A percentile compares a stretch with the other conserved stretches of the same genome.
phyloP scores from a whole-genome alignment of 176 grass and related monocot genomes.

The Triticum urartu region DNA sequence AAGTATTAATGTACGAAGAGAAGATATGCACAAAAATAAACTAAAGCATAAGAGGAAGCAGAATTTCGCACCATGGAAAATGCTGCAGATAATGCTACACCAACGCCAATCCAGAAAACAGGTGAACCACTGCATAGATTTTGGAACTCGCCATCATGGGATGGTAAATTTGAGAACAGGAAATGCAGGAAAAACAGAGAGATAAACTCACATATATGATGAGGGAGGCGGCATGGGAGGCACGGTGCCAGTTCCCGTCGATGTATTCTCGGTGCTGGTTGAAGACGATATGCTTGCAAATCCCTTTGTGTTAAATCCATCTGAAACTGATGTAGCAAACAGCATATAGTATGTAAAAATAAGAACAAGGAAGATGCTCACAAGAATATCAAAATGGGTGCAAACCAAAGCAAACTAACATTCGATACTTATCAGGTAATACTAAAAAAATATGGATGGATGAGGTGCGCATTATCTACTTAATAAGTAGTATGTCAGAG shows the following conservation, averaged over 20 bases:
- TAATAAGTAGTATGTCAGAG: background rate
- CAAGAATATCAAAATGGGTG: conserved; percentile 8
- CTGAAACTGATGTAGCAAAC: conserved; percentile 17
- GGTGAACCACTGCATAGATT: conserved; percentile 75
- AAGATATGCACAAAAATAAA: background rate
- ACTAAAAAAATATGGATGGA: background rate
- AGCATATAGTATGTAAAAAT: background rate
- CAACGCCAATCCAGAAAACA: conserved; percentile 96
- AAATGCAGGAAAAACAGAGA: background rate
- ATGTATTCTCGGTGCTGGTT: conserved; percentile 37
- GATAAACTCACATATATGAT: conserved; percentile 52
- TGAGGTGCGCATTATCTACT: background rate
- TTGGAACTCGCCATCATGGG: background rate
- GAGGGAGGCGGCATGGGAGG: conserved; percentile 45
- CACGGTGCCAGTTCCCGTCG: conserved; percentile 52
- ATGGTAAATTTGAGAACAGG: background rate
- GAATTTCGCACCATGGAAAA: conserved; percentile 67
- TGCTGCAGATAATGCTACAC: conserved; percentile 74
- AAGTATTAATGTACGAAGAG: conserved; percentile 32
- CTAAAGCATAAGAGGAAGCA: background rate
- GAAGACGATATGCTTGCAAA: conserved; percentile 79
- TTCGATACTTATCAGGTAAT: background rate
- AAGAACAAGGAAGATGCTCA: background rate
- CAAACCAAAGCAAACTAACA: background rate
- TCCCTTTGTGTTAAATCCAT: conserved; percentile 49